A percentile compares a stretch with the other conserved stretches of the same genome.
Evolutionary conservation across 192 early-diverging fungal genomes (phyloP).

Genomic region (Gonapodya prolifera): DNA sequence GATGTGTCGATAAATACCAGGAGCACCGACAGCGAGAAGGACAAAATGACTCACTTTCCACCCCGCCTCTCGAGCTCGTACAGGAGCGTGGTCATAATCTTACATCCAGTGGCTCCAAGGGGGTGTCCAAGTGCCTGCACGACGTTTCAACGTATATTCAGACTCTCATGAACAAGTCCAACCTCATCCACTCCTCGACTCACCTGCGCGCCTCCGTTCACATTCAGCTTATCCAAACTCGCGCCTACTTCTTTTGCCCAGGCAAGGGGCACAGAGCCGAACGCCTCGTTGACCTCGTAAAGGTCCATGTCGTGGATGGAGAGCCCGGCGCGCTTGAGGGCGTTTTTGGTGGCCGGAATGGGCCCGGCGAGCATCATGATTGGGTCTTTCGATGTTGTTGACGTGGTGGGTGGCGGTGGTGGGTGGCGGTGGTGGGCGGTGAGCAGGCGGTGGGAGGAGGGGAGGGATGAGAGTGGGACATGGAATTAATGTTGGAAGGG

Average conservation of each 20-base stretch:
- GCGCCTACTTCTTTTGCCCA: conserved; percentile 80
- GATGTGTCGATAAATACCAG: no score
- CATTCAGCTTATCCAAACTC: conserved; percentile 64
- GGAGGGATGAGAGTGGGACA: not conserved
- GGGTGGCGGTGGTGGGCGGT: not conserved
- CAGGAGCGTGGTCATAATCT: conserved; percentile 78
- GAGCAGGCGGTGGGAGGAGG: not conserved
- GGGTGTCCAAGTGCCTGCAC: conserved; percentile 56
- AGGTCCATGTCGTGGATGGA: conserved; percentile 73
- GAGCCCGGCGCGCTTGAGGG: conserved; percentile 67
- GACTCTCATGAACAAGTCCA: not conserved
- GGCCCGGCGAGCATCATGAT: conserved; percentile 62
- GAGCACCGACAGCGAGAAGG: not conserved
- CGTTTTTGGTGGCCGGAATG: conserved; percentile 75
- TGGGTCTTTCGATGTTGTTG: not conserved
- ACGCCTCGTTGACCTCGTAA: conserved; percentile 98
- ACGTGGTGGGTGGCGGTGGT: conserved; percentile 4
- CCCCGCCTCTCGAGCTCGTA: conserved; percentile 71
- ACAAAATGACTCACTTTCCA: conserved; percentile 54
- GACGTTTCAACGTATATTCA: conserved; percentile 1
- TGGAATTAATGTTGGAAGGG: not conserved
- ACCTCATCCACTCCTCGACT: conserved; percentile 75
- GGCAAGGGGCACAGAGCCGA: conserved; percentile 81
- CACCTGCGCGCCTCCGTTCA: conserved; percentile 89
- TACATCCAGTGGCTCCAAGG: conserved; percentile 87